Base-by-base conservation (phyloP, 1,284 basidiomycete genomes). In the Neonothopanus nambi region DNA sequence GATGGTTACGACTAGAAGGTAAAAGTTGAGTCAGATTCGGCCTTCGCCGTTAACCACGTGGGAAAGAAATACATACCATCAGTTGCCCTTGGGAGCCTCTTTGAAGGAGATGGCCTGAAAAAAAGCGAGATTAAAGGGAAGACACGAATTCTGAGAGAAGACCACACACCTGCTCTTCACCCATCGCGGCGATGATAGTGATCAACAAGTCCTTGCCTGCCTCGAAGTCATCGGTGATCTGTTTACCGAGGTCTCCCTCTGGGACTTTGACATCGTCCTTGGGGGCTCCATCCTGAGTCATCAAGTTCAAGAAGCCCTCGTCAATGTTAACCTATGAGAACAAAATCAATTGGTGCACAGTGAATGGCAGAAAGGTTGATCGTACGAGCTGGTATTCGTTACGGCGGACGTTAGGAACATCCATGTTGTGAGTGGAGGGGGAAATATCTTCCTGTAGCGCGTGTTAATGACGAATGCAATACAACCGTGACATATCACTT, bases 341-440 rank as follows among this genome's bases (percentile, higher is more conserved):
- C 49, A 44, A 47, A 50, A 57, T 58, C 33, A 60, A 42, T 55
- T 46, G 45, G 39, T 33, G 48, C 50, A 51, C 42, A 18, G 26
- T 33, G 28, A 38, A 36, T 39, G 18, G 48, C 35, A 26, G 5
- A 39, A 20, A 47, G 24, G n/a, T 42, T 11, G n/a, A 17, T 69
- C 80, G 70, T 70, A 94, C 91, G 67, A 99, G 88, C 72, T 91
- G 84, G 82, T 87, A 98, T 85, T 99, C 97, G 59, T 80, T 83
- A 73, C 96, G 92, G 54, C 55, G 63, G 70, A 99, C 95, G 79
- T 98, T 91, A 72, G 96, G 96, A 67, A 98, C 96, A 68, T 98
- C 95, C 93, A 98, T 93, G 81, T 97, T 97, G 84, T 97, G 94
- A 68, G 93, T 97, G 67, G 97, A 99, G 69, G 96, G 96, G 65